Base-by-base conservation (phyloP, 192 early-diverging fungal genomes). In the Coemansia sp. region DNA sequence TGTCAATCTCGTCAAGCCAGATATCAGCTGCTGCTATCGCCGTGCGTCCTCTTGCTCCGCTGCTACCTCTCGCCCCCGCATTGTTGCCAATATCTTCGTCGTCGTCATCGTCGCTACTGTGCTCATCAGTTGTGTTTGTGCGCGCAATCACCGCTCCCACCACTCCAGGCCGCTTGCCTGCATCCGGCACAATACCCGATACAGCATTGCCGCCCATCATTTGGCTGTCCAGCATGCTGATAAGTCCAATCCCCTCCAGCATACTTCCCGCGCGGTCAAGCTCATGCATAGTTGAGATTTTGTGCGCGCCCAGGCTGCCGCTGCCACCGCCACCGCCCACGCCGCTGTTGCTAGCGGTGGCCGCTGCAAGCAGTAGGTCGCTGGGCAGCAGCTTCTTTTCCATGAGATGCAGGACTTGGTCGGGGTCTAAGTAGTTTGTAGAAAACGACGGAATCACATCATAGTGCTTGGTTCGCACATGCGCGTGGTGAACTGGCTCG, bases 81-180 rank as follows among this genome's bases (percentile, higher is more conserved):
- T n/a, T n/a, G n/a, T n/a, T n/a, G n/a, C n/a, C n/a, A n/a, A n/a
- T n/a, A 21, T 58, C 49, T 9, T 52, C 61, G 14, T 73, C 63
- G 27, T 58, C 63, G 35, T 65, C 70, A 22, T 72, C 69, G 36
- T 72, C 69, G 47, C 70, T 73, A 53, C 63, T 73, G 36, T 46
- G 70, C 50, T 73, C 70, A 31, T 63, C 70, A 0, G 56, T 40
- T 7, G 58, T 68, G 67, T 45, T 47, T 8, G 59, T 43, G 2
- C 59, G 48, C 11, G 27, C n/a, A n/a, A n/a, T n/a, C n/a, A n/a
- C 26, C 11, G 26, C 40, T 4, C 42, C 23, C 25, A 45, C 3
- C 25, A 11, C 3, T 9, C 10, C 39, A 11, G 5, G 19, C 19
- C 18, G 39, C 19, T 41, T 10, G 8, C n/a, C n/a, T n/a, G n/a